phyloP scores from a whole-genome alignment of 1,139 yeast species.

The Suhomyces kunorum region DNA sequence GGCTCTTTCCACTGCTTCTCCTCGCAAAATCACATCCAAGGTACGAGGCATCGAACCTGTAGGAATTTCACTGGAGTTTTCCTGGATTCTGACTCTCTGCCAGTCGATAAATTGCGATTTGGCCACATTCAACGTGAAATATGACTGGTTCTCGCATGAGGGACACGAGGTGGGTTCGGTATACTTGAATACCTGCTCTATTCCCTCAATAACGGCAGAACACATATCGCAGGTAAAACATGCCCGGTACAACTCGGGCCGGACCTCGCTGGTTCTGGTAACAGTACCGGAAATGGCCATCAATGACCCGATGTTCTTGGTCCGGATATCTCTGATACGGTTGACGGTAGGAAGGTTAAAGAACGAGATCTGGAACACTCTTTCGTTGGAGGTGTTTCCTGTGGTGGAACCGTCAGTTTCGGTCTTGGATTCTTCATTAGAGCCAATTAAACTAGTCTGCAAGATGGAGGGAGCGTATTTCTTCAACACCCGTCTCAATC shows the following conservation, averaged over 20 bases:
- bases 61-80: slow-evolving; percentile 92
- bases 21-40: slow-evolving; percentile 86
- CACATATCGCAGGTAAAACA: slow-evolving; percentile 90
- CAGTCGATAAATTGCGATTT: slow-evolving; percentile 92
- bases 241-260: slow-evolving; percentile 90
- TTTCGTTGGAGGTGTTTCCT: slow-evolving; percentile 52
- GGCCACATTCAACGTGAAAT: slow-evolving; percentile 80
- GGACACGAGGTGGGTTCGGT: slow-evolving; percentile 96
- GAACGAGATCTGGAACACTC: slow-evolving; percentile 86
- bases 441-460: slow-evolving; percentile 44
- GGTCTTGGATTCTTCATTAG: slow-evolving; percentile 15
- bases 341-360: slow-evolving; percentile 81
- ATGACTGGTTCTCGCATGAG: slow-evolving; percentile 81
- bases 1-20: slow-evolving; percentile 94
- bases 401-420: slow-evolving; percentile 26
- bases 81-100: slow-evolving; percentile 97
- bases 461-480: slow-evolving; percentile 75
- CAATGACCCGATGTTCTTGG: slow-evolving; percentile 85
- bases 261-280: slow-evolving; percentile 93
- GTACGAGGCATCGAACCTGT: slow-evolving; percentile 99
- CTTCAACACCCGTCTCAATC: slow-evolving; percentile 70
- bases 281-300: slow-evolving; percentile 93
- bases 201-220: slow-evolving; percentile 80
- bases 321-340: slow-evolving; percentile 85
- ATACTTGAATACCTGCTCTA: slow-evolving; percentile 90